phyloP scores from a whole-genome alignment of 495 filamentous ascomycete genomes.

The Jackrogersella multiformis region DNA sequence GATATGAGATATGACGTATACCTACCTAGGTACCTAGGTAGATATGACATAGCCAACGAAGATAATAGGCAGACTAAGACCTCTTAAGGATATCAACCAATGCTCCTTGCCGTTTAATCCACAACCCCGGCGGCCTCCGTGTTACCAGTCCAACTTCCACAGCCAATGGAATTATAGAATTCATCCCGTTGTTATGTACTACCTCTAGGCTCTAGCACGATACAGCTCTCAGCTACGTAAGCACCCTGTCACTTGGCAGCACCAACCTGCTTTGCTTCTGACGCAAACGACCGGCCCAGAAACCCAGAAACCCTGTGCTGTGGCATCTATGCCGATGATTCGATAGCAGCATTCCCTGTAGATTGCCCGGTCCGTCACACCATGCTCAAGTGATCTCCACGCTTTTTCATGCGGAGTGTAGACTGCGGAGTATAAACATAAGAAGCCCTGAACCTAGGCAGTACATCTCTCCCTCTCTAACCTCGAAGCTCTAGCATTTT shows the following conservation, averaged over 20 bases:
- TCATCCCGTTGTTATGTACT: not conserved
- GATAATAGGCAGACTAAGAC: not conserved
- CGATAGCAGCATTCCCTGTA: constrained; percentile 23
- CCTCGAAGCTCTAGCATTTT: not conserved
- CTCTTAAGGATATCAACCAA: not conserved
- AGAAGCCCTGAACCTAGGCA: not conserved
- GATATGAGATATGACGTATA: constrained; percentile 24
- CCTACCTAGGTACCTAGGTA: not conserved
- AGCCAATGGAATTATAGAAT: constrained; percentile 12
- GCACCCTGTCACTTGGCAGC: constrained; percentile 27
- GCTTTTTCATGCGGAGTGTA: constrained; percentile 18
- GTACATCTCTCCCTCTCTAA: constrained; percentile 8
- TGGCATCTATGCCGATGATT: constrained; percentile 19
- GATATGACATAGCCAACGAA: constrained; percentile 5
- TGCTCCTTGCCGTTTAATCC: constrained; percentile 13
- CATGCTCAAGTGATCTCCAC: constrained; percentile 28
- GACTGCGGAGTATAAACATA: constrained; percentile 25
- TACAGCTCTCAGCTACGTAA: constrained; percentile 29
- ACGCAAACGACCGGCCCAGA: constrained; percentile 16
- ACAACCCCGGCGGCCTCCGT: constrained; percentile 24
- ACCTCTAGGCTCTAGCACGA: constrained; percentile 21
- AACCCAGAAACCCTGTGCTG: too few relatives aligned
- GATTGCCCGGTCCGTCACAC: constrained; percentile 26
- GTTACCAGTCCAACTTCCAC: constrained; percentile 3
- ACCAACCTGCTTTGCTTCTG: constrained; percentile 12